Evolutionary conservation across 257 asterid genomes (phyloP).

Genomic region (Nemophila menziesii): DNA sequence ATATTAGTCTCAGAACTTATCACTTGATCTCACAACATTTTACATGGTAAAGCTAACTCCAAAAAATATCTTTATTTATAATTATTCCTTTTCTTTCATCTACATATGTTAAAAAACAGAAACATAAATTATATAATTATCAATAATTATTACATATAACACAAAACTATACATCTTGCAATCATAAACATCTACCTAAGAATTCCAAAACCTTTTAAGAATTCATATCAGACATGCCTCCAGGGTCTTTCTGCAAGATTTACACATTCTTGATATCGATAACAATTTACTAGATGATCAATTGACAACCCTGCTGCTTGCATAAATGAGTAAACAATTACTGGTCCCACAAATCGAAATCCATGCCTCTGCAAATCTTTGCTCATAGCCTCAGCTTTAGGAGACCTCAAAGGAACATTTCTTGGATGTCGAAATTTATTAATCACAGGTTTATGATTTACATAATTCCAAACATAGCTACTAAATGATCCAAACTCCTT

Average conservation of each 20-base stretch:
- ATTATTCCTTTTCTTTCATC: too few relatives aligned
- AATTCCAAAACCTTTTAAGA: too few relatives aligned
- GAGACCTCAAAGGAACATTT: slow-evolving; percentile 69
- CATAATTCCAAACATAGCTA: slow-evolving; percentile 69
- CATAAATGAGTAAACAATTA: slow-evolving; percentile 77
- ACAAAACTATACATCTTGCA: neutral
- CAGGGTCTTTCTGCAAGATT: slow-evolving; percentile 88
- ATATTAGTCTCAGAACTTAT: too few relatives aligned
- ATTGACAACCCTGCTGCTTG: slow-evolving; percentile 82
- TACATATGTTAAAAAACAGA: too few relatives aligned
- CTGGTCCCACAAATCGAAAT: slow-evolving; percentile 82
- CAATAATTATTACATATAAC: too few relatives aligned
- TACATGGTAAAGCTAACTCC: too few relatives aligned
- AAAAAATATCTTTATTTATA: too few relatives aligned
- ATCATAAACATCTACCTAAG: neutral
- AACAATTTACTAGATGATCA: slow-evolving; percentile 77
- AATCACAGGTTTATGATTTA: slow-evolving; percentile 65
- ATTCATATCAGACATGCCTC: slow-evolving; percentile 52
- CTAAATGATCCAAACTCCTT: slow-evolving; percentile 76
- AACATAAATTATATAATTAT: too few relatives aligned
- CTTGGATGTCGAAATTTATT: slow-evolving; percentile 59
- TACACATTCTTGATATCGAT: slow-evolving; percentile 58
- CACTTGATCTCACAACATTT: too few relatives aligned
- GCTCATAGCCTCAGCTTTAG: slow-evolving; percentile 82
- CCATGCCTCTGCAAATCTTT: slow-evolving; percentile 72